A percentile compares a stretch with the other conserved stretches of the same genome.
Conservation (phyloP, 495 filamentous ascomycete genomes). For the Chaetomium tenue region DNA sequence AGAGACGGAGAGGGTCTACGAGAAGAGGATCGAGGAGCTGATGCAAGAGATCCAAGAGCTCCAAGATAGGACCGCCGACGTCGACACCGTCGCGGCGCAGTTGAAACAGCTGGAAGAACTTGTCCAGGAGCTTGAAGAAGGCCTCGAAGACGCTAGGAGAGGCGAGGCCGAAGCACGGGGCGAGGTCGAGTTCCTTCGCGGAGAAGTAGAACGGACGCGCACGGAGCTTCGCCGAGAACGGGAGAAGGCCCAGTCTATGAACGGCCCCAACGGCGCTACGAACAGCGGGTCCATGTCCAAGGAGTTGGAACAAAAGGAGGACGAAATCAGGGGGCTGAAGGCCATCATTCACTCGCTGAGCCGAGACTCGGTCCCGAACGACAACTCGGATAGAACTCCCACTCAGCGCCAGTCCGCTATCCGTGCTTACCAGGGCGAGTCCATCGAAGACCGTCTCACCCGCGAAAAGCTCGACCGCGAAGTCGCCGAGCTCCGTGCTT, state of each 20-base stretch:
- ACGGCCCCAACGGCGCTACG: constrained; percentile 50
- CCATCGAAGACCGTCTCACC: constrained; percentile 55
- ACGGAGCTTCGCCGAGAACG: constrained; percentile 83
- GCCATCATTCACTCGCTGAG: constrained; percentile 96
- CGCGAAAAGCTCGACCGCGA: constrained; percentile 72
- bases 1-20: constrained; percentile 97
- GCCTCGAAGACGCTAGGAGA: constrained; percentile 88
- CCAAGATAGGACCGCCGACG: constrained; percentile 78
- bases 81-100: constrained; percentile 84
- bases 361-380: constrained; percentile 61
- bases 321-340: constrained; percentile 94
- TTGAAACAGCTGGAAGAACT: constrained; percentile 94
- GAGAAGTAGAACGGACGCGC: constrained; percentile 92
- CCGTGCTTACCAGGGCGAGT: constrained; percentile 47
- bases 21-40: constrained; percentile 86
- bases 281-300: constrained; percentile 52
- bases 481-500: constrained; percentile 67
- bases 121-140: constrained; percentile 94
- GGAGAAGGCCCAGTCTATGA: constrained; percentile 75
- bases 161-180: constrained; percentile 97
- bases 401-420: constrained; percentile 42
- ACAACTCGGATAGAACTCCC: constrained; percentile 44
- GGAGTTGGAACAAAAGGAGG: constrained; percentile 90
- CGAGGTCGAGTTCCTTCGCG: constrained; percentile 93
- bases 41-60: constrained; percentile 78